Conservation (phyloP, 2,329 filamentous ascomycete species). For the Colletotrichum gloeosporioides region DNA sequence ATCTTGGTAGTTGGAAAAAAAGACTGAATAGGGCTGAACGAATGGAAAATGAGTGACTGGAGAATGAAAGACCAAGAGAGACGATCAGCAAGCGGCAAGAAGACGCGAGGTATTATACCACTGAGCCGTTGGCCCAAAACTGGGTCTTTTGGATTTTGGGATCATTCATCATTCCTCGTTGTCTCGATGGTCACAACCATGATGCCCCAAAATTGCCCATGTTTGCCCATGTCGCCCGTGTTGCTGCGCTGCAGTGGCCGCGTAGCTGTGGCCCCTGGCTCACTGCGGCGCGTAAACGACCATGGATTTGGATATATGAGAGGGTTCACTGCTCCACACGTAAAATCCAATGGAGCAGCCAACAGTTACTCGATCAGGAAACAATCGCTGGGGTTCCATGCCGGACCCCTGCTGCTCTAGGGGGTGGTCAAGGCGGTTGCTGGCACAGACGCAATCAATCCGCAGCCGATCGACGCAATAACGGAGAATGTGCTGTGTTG, state of each 20-base stretch:
- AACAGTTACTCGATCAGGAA: slow-evolving; percentile 2
- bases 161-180: neutral
- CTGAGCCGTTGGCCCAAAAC: neutral
- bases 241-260: neutral
- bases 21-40: neutral
- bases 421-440: neutral
- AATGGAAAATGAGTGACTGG: slow-evolving; percentile 9
- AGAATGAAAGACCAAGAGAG: neutral
- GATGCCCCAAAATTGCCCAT: neutral
- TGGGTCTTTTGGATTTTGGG: neutral
- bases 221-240: neutral
- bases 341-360: neutral
- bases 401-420: neutral
- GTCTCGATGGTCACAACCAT: neutral
- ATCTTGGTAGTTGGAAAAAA: neutral
- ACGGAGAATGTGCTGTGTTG: slow-evolving; percentile 8
- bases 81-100: neutral
- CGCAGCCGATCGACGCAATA: slow-evolving; percentile 9
- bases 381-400: neutral
- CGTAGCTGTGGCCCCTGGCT: neutral
- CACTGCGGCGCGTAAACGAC: slow-evolving; percentile 3
- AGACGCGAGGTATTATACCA: neutral
- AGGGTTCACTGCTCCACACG: slow-evolving; percentile 1
- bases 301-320: slow-evolving; percentile 3
- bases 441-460: slow-evolving; percentile 12